A percentile compares a stretch with the other conserved stretches of the same genome.
Evolutionary conservation across 2,329 filamentous ascomycete genomes (phyloP).

Genomic region (Drechslerella coelobrocha): DNA sequence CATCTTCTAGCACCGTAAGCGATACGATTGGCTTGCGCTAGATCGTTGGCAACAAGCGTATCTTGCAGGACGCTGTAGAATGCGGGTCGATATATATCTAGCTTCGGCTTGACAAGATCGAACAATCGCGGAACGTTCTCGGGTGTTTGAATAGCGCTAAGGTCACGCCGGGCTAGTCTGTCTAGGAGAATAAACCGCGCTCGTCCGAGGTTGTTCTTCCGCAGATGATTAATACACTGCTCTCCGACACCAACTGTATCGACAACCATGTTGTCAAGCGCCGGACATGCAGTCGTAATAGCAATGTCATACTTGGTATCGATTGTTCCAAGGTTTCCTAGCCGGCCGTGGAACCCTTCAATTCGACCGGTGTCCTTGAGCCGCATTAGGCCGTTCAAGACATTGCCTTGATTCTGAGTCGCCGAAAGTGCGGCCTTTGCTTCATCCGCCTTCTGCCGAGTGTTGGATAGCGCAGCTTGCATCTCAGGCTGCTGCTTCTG

Average conservation of each 20-base stretch:
- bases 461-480: slow-evolving; percentile 82
- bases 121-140: slow-evolving; percentile 92
- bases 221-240: slow-evolving; percentile 95
- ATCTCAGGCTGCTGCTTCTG: slow-evolving; percentile 72
- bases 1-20: slow-evolving; percentile 92
- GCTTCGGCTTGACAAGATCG: slow-evolving; percentile 87
- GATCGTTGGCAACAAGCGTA: slow-evolving; percentile 87
- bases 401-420: slow-evolving; percentile 90
- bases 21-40: slow-evolving; percentile 95
- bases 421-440: slow-evolving; percentile 87
- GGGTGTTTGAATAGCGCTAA: slow-evolving; percentile 82
- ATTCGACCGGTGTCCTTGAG: slow-evolving; percentile 96
- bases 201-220: slow-evolving; percentile 95
- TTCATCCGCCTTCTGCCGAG: slow-evolving; percentile 93
- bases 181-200: slow-evolving; percentile 97
- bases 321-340: slow-evolving; percentile 92
- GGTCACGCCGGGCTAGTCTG: slow-evolving; percentile 77
- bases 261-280: slow-evolving; percentile 94
- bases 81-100: slow-evolving; percentile 83
- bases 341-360: slow-evolving; percentile 92
- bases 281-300: slow-evolving; percentile 94
- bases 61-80: slow-evolving; percentile 97
- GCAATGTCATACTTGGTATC: slow-evolving; percentile 94
- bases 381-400: slow-evolving; percentile 88
- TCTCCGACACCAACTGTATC: slow-evolving; percentile 95